A percentile compares a stretch with the other conserved stretches of the same genome.
These are phyloP conservation scores for Panus rudis DNA, from an alignment of 768 basidiomycete genomes.

Conservation along the genomic window DNA sequence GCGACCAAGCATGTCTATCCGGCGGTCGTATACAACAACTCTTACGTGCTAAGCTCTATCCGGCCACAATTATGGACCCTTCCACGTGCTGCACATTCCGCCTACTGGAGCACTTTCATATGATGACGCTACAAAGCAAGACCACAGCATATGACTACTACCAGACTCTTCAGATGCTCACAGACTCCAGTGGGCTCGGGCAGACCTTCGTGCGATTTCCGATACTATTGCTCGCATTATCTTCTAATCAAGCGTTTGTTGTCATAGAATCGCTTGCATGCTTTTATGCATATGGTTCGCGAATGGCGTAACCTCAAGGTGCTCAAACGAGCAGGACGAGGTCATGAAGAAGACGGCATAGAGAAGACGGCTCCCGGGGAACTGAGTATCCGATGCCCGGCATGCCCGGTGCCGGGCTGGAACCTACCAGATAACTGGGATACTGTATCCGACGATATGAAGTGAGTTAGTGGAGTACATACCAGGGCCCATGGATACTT, in stretches of 20 bases:
- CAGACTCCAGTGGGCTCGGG: slow-evolving; percentile 2
- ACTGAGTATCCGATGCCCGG: slow-evolving; percentile 16
- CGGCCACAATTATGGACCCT: slow-evolving; percentile 4
- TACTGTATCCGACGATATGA: slow-evolving; percentile 2
- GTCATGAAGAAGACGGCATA: slow-evolving; percentile 13
- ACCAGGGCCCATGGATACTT: not conserved
- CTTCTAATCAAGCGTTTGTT: slow-evolving; percentile 14
- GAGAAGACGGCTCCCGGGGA: slow-evolving; percentile 7
- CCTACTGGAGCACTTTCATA: slow-evolving; percentile 5
- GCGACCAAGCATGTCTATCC: not conserved
- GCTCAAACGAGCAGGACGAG: slow-evolving; percentile 16
- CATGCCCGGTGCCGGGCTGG: slow-evolving; percentile 15
- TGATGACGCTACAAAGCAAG: slow-evolving; percentile 6
- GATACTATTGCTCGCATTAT: slow-evolving; percentile 11
- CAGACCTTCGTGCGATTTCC: slow-evolving; percentile 18
- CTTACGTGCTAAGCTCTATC: slow-evolving; percentile 2
- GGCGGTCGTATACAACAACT: slow-evolving; percentile 3
- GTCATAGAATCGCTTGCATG: slow-evolving; percentile 17
- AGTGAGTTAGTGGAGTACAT: slow-evolving; percentile 11
- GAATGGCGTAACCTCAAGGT: slow-evolving; percentile 15
- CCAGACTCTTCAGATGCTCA: not conserved
- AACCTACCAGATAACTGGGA: slow-evolving; percentile 17
- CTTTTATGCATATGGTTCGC: slow-evolving; percentile 19
- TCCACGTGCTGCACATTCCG: slow-evolving; percentile 4
- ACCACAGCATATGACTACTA: slow-evolving; percentile 8